Percentiles rank a stretch among this genome's conserved stretches.
These are phyloP conservation scores for Pythium chondricola DNA, from an alignment of 352 stramenopile species.

Conservation along the genomic window DNA sequence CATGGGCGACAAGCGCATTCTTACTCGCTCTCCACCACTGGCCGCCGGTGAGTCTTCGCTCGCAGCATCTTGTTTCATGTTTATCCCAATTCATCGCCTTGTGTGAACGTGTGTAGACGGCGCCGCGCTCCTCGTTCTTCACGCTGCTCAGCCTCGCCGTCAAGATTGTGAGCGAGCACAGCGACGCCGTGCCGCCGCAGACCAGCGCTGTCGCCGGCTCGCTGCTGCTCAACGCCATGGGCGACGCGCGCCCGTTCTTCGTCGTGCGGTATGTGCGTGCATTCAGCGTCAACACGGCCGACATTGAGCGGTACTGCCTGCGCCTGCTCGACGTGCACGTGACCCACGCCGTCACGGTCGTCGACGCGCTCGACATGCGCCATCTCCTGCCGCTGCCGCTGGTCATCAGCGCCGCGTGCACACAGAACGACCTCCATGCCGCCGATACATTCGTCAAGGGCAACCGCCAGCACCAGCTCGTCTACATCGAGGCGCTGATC, in stretches of 20 bases:
- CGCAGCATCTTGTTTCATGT: not conserved
- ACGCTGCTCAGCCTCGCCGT: constrained; percentile 10
- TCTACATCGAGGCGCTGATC: constrained; percentile 52
- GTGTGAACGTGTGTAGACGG: not conserved
- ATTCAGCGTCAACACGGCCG: constrained; percentile 27
- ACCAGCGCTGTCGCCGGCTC: constrained; percentile 36
- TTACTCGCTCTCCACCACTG: constrained; percentile 14
- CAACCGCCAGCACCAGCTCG: constrained; percentile 26
- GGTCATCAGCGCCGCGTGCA: constrained; percentile 35
- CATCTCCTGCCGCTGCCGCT: constrained; percentile 30
- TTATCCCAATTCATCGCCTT: not conserved
- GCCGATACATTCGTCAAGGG: constrained; percentile 51
- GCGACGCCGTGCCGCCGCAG: constrained; percentile 12
- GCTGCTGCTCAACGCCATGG: constrained; percentile 31
- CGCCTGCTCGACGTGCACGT: constrained; percentile 22
- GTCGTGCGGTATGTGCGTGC: constrained; percentile 35
- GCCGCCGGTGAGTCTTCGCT: constrained; percentile 6
- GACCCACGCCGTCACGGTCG: constrained; percentile 34
- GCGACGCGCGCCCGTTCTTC: constrained; percentile 23
- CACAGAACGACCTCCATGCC: constrained; percentile 45
- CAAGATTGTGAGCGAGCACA: constrained; percentile 18
- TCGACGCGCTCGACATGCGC: constrained; percentile 37
- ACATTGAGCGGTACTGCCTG: constrained; percentile 27
- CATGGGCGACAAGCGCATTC: constrained; percentile 12
- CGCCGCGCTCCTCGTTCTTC: constrained; percentile 11